Evolutionary conservation across 1,284 basidiomycete species (phyloP).

Genomic region (Rhizoctonia solani): DNA sequence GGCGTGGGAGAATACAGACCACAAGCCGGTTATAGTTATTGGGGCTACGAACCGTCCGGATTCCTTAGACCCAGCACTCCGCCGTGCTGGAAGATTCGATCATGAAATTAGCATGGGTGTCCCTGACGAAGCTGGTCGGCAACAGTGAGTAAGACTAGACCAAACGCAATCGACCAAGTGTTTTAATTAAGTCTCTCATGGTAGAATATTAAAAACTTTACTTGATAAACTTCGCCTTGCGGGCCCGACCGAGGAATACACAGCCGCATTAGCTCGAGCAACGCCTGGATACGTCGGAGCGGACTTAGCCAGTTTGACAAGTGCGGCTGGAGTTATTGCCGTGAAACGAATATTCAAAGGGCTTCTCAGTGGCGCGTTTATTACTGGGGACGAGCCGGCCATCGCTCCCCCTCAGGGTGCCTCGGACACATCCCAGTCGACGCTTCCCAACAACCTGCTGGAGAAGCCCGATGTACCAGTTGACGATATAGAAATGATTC

Average conservation of each 20-base stretch:
- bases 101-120: slow-evolving; percentile 98
- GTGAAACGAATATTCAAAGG: slow-evolving; percentile 95
- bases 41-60: slow-evolving; percentile 97
- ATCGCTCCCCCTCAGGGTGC: slow-evolving; percentile 3
- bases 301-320: slow-evolving; percentile 87
- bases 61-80: slow-evolving; percentile 88
- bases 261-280: slow-evolving; percentile 79
- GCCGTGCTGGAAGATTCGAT: slow-evolving; percentile 93
- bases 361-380: slow-evolving; percentile 46
- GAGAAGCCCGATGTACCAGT: too few relatives aligned
- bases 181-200: background rate
- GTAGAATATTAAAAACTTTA: slow-evolving; percentile 79
- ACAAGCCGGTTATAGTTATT: slow-evolving; percentile 91
- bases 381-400: background rate
- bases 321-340: slow-evolving; percentile 92
- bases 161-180: too few relatives aligned
- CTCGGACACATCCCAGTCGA: too few relatives aligned
- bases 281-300: slow-evolving; percentile 98
- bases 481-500: slow-evolving; percentile 5
- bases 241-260: slow-evolving; percentile 69
- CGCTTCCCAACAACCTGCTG: background rate
- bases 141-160: slow-evolving; percentile 65
- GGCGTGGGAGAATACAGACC: slow-evolving; percentile 88
- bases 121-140: slow-evolving; percentile 86
- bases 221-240: slow-evolving; percentile 75